Conservation (phyloP, 352 stramenopile species). For the Pythium aphanidermatum region DNA sequence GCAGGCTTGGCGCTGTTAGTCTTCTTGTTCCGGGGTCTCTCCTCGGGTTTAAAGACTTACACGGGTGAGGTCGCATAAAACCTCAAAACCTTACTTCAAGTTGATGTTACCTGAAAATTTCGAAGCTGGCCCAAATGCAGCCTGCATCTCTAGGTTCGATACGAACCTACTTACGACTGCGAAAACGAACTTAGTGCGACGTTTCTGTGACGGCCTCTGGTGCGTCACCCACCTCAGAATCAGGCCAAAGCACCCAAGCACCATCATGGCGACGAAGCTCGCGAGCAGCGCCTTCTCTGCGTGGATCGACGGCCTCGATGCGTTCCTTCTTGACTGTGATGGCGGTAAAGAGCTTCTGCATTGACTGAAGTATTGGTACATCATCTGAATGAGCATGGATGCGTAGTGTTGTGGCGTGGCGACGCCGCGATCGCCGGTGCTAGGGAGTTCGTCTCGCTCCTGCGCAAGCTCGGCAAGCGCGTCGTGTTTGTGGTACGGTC, state of each 20-base stretch:
- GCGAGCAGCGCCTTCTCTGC: conserved; percentile 1
- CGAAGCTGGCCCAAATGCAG: no score
- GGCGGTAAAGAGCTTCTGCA: conserved; percentile 30
- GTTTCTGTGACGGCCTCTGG: no score
- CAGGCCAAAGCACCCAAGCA: no score
- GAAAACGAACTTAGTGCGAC: no score
- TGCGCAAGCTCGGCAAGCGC: conserved; percentile 72
- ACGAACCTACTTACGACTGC: no score
- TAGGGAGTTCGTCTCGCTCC: conserved; percentile 52
- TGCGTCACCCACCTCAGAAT: no score
- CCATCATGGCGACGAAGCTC: conserved; percentile 40
- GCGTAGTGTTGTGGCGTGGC: conserved; percentile 28
- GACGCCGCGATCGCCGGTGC: conserved; percentile 55
- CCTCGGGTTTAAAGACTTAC: conserved; percentile 22
- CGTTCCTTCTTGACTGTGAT: conserved; percentile 82
- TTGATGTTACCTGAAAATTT: no score
- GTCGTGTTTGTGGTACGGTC: conserved; percentile 72
- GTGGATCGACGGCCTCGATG: conserved; percentile 61
- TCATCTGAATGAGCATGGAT: not conserved
- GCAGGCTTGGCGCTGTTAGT: no score
- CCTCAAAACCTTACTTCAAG: conserved; percentile 14
- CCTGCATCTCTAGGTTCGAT: no score
- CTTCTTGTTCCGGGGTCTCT: conserved; percentile 10
- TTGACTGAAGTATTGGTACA: not conserved
- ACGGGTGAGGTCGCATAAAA: not conserved